These are phyloP conservation scores for Vickermania spadyakhi DNA, from an alignment of 208 protist species.

Conservation along the genomic window DNA sequence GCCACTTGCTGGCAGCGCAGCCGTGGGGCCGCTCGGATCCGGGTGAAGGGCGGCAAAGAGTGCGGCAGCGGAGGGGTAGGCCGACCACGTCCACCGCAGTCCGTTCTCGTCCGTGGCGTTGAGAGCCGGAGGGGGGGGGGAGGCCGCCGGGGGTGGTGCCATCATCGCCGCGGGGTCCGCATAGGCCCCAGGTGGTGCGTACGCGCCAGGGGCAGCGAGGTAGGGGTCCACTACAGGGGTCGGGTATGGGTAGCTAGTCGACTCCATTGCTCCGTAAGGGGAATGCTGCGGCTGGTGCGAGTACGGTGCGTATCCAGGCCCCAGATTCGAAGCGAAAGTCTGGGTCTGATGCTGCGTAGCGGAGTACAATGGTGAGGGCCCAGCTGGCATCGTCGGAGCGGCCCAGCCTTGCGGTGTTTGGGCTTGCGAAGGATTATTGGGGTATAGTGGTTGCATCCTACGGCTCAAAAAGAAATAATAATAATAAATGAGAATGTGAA, in stretches of 20 bases:
- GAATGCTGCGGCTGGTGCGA: no score
- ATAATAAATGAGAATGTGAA: no score
- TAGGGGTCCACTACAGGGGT: constrained; percentile 11
- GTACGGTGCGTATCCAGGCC: no score
- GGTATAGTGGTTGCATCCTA: no score
- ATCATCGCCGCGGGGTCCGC: constrained; percentile 6
- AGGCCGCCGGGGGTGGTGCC: constrained; percentile 10
- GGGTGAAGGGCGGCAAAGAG: constrained; percentile 9
- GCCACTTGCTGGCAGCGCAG: background rate
- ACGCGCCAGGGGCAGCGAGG: constrained; percentile 4
- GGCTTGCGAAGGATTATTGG: no score
- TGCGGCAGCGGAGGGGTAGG: constrained; percentile 59
- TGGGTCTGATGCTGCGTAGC: no score
- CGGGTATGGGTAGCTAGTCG: constrained; percentile 17
- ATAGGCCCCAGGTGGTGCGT: constrained; percentile 7
- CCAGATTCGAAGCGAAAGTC: no score
- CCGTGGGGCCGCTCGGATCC: background rate
- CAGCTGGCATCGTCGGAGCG: no score
- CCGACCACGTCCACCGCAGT: constrained; percentile 83
- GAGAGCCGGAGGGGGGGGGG: constrained; percentile 17
- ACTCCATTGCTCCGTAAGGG: no score
- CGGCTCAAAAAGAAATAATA: no score
- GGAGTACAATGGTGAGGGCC: no score
- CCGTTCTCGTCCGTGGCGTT: constrained; percentile 57
- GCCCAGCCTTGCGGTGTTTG: no score